Percentiles rank a stretch among this genome's conserved stretches.
Evolutionary conservation across 805 yeast genomes (phyloP).

Genomic region (Ogataea sp.): DNA sequence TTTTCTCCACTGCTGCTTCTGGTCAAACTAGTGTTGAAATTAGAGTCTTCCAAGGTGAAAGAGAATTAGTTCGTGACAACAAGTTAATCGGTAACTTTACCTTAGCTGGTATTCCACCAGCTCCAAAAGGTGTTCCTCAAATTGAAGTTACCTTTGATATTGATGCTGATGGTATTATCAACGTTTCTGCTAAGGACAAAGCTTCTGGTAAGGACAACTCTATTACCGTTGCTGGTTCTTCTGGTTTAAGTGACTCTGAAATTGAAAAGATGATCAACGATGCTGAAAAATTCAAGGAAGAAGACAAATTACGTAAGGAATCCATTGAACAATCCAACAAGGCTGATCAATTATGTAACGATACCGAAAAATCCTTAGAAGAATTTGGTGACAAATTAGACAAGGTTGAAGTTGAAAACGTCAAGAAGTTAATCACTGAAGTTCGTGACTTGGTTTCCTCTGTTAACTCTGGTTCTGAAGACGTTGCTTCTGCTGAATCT

Average conservation of each 20-base stretch:
- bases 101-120: slow-evolving; percentile 90
- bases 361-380: slow-evolving; percentile 77
- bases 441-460: slow-evolving; percentile 61
- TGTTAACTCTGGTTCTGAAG: slow-evolving; percentile 35
- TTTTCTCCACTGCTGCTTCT: slow-evolving; percentile 92
- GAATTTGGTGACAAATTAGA: slow-evolving; percentile 63
- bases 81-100: slow-evolving; percentile 96
- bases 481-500: slow-evolving; percentile 38
- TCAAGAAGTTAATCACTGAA: slow-evolving; percentile 45
- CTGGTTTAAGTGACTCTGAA: slow-evolving; percentile 64
- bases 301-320: slow-evolving; percentile 51
- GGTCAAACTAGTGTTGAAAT: slow-evolving; percentile 96
- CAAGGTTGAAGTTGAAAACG: slow-evolving; percentile 38
- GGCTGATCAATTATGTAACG: slow-evolving; percentile 74
- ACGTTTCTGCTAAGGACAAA: slow-evolving; percentile 74
- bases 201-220: slow-evolving; percentile 73
- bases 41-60: slow-evolving; percentile 98
- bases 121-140: slow-evolving; percentile 92
- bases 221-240: slow-evolving; percentile 61
- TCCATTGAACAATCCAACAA: slow-evolving; percentile 67
- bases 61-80: slow-evolving; percentile 97
- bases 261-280: slow-evolving; percentile 55
- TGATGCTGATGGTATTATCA: slow-evolving; percentile 89
- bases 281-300: slow-evolving; percentile 53
- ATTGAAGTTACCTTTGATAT: slow-evolving; percentile 92